Conservation (phyloP, 768 basidiomycete genomes). For the Leucocoprinus birnbaumii region DNA sequence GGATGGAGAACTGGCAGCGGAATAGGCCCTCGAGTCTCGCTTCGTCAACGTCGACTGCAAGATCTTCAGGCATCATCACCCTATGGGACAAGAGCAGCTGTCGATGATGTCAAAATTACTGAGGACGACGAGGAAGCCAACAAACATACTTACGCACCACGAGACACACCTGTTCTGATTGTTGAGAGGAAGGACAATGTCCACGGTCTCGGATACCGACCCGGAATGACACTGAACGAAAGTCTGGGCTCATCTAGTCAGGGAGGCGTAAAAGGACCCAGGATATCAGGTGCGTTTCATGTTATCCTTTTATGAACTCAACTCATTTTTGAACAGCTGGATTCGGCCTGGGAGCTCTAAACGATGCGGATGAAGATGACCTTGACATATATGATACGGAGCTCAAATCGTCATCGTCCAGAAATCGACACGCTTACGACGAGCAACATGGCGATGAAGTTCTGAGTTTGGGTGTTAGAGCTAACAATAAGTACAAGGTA, state of each 20-base stretch:
- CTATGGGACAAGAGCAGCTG: constrained; percentile 25
- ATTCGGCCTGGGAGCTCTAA: constrained; percentile 85
- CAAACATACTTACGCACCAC: constrained; percentile 84
- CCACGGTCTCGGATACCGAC: constrained; percentile 82
- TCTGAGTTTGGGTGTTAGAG: constrained; percentile 36
- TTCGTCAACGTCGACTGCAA: constrained; percentile 71
- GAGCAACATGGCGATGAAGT: constrained; percentile 54
- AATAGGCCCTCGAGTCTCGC: constrained; percentile 84
- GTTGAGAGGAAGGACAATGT: constrained; percentile 71
- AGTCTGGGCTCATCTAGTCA: constrained; percentile 40
- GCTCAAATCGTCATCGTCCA: constrained; percentile 27
- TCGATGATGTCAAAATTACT: constrained; percentile 32
- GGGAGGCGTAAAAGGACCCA: constrained; percentile 40
- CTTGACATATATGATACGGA: constrained; percentile 73
- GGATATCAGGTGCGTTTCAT: constrained; percentile 45
- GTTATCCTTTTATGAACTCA: constrained; percentile 2
- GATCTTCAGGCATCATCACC: constrained; percentile 47
- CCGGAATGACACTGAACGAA: constrained; percentile 60
- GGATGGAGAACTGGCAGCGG: constrained; percentile 95
- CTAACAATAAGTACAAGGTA: constrained; percentile 25
- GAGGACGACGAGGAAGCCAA: constrained; percentile 78
- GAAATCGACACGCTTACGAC: constrained; percentile 65
- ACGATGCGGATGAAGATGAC: constrained; percentile 94
- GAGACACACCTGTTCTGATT: constrained; percentile 66
- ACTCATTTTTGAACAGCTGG: constrained; percentile 50